Conservation (phyloP, 2,329 filamentous ascomycete genomes). For the Beauveria caledonica region DNA sequence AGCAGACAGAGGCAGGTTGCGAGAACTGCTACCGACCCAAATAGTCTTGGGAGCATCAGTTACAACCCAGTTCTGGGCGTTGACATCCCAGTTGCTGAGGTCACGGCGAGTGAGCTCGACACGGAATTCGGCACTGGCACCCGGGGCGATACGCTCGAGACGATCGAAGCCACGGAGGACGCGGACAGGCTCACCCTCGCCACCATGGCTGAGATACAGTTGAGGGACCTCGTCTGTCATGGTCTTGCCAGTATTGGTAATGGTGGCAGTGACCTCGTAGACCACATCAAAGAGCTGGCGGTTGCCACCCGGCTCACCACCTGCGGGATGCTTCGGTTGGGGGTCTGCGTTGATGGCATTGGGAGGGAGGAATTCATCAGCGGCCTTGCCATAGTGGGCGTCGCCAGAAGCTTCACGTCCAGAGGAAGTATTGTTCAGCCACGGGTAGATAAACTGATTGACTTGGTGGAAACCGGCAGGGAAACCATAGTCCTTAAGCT, state of each 20-base stretch:
- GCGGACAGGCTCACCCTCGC: conserved; percentile 57
- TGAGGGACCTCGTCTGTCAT: conserved; percentile 66
- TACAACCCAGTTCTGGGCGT: conserved; percentile 76
- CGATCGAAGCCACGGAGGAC: conserved; percentile 77
- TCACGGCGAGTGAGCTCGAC: conserved; percentile 70
- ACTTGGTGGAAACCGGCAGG: conserved; percentile 48
- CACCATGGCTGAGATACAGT: conserved; percentile 74
- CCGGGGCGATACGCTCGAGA: conserved; percentile 57
- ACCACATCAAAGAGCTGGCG: conserved; percentile 58
- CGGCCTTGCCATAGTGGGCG: conserved; percentile 50
- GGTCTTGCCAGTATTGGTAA: conserved; percentile 62
- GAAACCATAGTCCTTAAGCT: conserved; percentile 60
- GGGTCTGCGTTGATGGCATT: conserved; percentile 46
- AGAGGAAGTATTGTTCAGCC: conserved; percentile 57
- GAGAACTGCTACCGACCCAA: conserved; percentile 47
- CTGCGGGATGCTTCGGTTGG: conserved; percentile 45
- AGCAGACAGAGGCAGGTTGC: conserved; percentile 41
- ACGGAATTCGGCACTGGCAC: conserved; percentile 57
- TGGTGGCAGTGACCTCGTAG: conserved; percentile 57
- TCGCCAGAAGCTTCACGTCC: conserved; percentile 46
- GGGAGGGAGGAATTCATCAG: conserved; percentile 52
- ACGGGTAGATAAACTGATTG: conserved; percentile 59
- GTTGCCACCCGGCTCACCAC: conserved; percentile 55
- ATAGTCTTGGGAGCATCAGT: conserved; percentile 42
- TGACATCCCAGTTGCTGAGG: conserved; percentile 77